Conservation (phyloP, 164 flowering plant genomes). For the Magnolia changhungtana region DNA sequence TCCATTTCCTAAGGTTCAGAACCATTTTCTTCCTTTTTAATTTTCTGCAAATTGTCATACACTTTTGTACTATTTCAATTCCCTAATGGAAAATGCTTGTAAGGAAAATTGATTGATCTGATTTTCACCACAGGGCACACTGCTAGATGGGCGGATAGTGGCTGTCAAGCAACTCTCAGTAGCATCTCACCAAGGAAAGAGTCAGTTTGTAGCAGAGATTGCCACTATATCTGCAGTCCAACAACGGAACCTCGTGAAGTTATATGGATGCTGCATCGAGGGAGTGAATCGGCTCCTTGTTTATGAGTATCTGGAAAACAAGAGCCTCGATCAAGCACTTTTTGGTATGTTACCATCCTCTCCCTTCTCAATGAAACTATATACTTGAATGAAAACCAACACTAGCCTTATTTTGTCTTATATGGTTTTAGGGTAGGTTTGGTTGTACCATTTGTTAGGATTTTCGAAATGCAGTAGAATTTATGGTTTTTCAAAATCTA, state of each 20-base stretch:
- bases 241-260: slow-evolving; percentile 70
- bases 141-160: slow-evolving; percentile 54
- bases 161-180: slow-evolving; percentile 74
- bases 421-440: no score
- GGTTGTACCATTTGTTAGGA: no score
- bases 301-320: slow-evolving; percentile 72
- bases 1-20: background rate
- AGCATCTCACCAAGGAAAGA: slow-evolving; percentile 67
- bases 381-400: no score
- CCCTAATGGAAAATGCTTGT: background rate
- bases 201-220: slow-evolving; percentile 66
- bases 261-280: slow-evolving; percentile 78
- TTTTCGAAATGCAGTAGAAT: no score
- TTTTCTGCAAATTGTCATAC: no score
- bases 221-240: slow-evolving; percentile 76
- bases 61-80: no score
- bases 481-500: no score
- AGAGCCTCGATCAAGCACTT: slow-evolving; percentile 73
- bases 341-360: slow-evolving; percentile 40
- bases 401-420: no score
- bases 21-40: no score
- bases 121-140: slow-evolving; percentile 40
- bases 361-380: no score
- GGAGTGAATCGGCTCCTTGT: slow-evolving; percentile 61
- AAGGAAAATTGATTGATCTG: no score